Percentiles rank a stretch among this genome's conserved stretches.
These are phyloP conservation scores for Mycena maculata DNA, from an alignment of 768 basidiomycete genomes.

Conservation along the genomic window DNA sequence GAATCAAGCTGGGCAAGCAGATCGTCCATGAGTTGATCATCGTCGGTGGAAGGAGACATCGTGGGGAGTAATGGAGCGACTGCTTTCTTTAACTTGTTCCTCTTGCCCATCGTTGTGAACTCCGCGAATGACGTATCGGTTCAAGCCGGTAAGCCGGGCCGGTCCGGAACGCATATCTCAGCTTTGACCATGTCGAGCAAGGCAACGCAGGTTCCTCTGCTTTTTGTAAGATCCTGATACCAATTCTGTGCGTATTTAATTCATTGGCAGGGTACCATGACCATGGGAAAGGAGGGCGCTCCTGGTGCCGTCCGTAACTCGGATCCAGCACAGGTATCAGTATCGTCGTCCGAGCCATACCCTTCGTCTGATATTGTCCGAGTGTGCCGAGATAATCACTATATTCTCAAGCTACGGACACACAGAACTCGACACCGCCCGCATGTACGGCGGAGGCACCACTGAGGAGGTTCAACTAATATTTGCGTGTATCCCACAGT, in stretches of 20 bases:
- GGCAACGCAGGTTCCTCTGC: conserved; percentile 51
- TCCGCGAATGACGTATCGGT: neutral
- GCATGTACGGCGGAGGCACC: conserved; percentile 60
- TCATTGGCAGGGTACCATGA: conserved; percentile 17
- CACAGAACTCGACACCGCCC: conserved; percentile 61
- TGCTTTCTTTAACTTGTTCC: conserved; percentile 65
- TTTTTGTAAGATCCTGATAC: conserved; percentile 42
- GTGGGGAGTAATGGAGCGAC: conserved; percentile 43
- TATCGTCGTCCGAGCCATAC: neutral
- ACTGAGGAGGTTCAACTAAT: conserved; percentile 54
- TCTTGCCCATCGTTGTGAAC: conserved; percentile 60
- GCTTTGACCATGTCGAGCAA: neutral
- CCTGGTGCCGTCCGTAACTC: conserved; percentile 21
- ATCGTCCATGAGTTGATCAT: conserved; percentile 77
- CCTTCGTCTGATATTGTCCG: neutral
- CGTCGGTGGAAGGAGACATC: conserved; percentile 47
- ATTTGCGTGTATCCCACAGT: neutral
- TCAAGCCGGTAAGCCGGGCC: neutral
- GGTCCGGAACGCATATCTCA: neutral
- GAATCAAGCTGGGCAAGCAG: conserved; percentile 83
- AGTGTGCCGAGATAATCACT: conserved; percentile 59
- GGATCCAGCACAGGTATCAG: conserved; percentile 15
- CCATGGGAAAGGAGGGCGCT: conserved; percentile 13
- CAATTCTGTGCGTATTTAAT: neutral
- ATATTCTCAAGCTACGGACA: conserved; percentile 55